Evolutionary conservation across 2,329 filamentous ascomycete species (phyloP).

Genomic region (Penicillium decumbens): DNA sequence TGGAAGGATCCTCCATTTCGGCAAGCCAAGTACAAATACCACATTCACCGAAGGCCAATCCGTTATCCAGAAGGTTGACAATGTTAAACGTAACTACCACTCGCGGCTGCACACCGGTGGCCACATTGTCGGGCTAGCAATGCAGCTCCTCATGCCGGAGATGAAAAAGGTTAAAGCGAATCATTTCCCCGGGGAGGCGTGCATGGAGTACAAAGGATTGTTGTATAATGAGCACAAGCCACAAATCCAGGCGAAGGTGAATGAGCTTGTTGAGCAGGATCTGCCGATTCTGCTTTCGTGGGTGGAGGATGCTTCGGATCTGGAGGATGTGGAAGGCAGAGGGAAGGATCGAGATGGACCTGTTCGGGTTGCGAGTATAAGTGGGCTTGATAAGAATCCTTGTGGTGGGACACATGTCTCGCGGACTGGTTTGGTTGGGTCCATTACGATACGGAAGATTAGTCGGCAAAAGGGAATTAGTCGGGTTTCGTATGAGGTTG

Average conservation of each 20-base stretch:
- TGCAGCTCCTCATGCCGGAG: slow-evolving; percentile 24
- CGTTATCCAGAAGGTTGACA: slow-evolving; percentile 24
- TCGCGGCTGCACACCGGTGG: slow-evolving; percentile 32
- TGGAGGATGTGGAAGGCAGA: slow-evolving; percentile 10
- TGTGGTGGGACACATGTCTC: slow-evolving; percentile 32
- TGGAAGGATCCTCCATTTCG: slow-evolving; percentile 27
- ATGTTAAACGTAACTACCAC: slow-evolving; percentile 25
- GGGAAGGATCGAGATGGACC: slow-evolving; percentile 16
- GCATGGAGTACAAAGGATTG: slow-evolving; percentile 28
- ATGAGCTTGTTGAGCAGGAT: slow-evolving; percentile 22
- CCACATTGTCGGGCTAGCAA: slow-evolving; percentile 28
- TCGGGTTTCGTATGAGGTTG: slow-evolving; percentile 28
- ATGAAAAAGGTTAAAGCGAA: slow-evolving; percentile 30
- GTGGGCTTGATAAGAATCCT: slow-evolving; percentile 27
- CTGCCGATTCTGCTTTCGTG: slow-evolving; percentile 24
- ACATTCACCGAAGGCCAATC: slow-evolving; percentile 14
- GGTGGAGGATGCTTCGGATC: slow-evolving; percentile 20
- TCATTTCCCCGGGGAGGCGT: slow-evolving; percentile 27
- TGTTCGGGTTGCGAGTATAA: slow-evolving; percentile 27
- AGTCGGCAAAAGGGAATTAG: slow-evolving; percentile 29
- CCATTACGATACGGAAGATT: slow-evolving; percentile 27
- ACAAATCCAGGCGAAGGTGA: slow-evolving; percentile 27
- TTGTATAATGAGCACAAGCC: slow-evolving; percentile 29
- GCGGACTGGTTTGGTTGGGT: slow-evolving; percentile 21
- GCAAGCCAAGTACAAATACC: slow-evolving; percentile 7